A percentile compares a stretch with the other conserved stretches of the same genome.
These are phyloP conservation scores for Tulasnella sp. DNA, from an alignment of 768 basidiomycete genomes.

Conservation along the genomic window DNA sequence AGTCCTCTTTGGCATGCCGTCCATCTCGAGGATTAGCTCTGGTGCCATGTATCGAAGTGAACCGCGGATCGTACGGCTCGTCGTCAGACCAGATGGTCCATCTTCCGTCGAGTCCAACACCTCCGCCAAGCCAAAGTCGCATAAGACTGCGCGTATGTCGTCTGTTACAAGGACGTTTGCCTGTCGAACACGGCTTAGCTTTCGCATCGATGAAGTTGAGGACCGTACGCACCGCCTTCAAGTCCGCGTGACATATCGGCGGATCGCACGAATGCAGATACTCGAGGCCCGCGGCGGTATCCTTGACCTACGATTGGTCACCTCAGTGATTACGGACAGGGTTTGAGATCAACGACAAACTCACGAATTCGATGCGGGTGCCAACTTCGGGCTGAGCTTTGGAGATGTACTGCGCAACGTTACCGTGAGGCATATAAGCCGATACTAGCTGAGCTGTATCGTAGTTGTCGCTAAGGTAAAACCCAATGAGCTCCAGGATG, in stretches of 20 bases:
- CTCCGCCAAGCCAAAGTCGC: not conserved
- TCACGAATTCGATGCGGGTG: not conserved
- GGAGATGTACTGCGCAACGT: not conserved
- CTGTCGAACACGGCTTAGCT: not conserved
- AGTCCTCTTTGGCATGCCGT: not conserved
- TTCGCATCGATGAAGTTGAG: not conserved
- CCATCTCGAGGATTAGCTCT: not conserved
- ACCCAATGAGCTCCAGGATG: conserved; percentile 3
- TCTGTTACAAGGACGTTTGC: not conserved
- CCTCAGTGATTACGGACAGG: not conserved
- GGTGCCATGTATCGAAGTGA: not conserved
- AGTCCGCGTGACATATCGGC: not conserved
- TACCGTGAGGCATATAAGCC: not conserved
- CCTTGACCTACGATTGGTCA: not conserved
- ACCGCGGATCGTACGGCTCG: not conserved
- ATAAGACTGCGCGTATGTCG: not conserved
- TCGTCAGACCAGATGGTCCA: not conserved
- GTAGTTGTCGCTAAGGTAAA: not conserved
- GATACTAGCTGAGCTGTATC: not conserved
- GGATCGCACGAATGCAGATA: not conserved
- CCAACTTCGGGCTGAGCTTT: not conserved
- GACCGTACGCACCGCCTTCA: not conserved
- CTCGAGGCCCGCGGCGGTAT: not conserved
- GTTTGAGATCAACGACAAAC: not conserved
- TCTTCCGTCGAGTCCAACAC: not conserved